Evolutionary conservation across 2,329 filamentous ascomycete species (phyloP), one percentile per base, ranked within the genome.

Genomic region (Piedraia hortae): DNA sequence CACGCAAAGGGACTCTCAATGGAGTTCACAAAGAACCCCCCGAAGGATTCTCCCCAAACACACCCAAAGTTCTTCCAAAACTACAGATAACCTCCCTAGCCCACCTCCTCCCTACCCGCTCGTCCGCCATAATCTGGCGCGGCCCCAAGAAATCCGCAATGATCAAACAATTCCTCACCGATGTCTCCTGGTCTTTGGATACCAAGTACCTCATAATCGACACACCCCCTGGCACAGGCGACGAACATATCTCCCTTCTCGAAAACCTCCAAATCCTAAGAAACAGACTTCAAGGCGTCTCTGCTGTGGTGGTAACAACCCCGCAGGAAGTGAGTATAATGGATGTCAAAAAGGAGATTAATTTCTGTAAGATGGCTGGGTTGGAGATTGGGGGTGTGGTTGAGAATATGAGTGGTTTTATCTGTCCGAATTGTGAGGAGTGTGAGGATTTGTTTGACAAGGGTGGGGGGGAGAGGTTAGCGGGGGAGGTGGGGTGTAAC

Each of bases 131-230:
- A 0, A 85, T 97, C 17, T 97, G 85, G 85, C 64, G 85, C 23
- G 85, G 85, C 0, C 85, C 85, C 2, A 97, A 97, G 50, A 97
- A 97, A 52, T 97, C 85, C 4, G 85, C 85, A 22, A 97, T 97
- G 85, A 77, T 97, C 26, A 66, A 80, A 18, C 85, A 97, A 44
- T 97, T 97, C 41, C 54, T 97, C 13, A 71, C 73, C 1, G 80
- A 91, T 39, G 80, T 91, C 4, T 56, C 75, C 14, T 93, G 85
- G 85, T 60, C 63, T 24, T 62, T 75, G n/a, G 82, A 93, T 43
- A n/a, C n/a, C n/a, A n/a, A n/a, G n/a, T 93, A 75, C 40, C 56
- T 97, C 1, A 60, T 97, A 27, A 75, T 97, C 38, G 85, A 97
- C 45, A 97, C 85, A 3, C 85, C 85, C 7, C 85, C 85, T 0